Evolutionary conservation across 2,329 filamentous ascomycete species (phyloP).

Genomic region (Fusarium sp.): DNA sequence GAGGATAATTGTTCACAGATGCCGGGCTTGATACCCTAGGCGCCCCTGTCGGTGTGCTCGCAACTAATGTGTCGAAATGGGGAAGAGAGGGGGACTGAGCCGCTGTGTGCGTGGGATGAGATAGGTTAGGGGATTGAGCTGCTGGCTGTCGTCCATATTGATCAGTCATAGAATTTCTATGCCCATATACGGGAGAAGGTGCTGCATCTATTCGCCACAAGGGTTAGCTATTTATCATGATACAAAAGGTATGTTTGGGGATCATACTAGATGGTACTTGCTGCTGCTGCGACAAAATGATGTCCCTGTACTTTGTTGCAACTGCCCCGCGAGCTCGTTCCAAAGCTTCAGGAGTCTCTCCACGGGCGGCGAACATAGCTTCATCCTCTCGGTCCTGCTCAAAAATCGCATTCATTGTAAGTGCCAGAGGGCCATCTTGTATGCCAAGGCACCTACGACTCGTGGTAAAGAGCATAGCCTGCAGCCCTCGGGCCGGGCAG

Average conservation of each 20-base stretch:
- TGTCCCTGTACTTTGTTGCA: conserved; percentile 23
- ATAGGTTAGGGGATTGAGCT: conserved; percentile 22
- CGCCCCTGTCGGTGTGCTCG: conserved; percentile 1
- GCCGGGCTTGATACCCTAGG: conserved; percentile 21
- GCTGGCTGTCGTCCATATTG: conserved; percentile 21
- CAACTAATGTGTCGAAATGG: conserved; percentile 20
- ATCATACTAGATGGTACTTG: conserved; percentile 33
- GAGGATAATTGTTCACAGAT: conserved; percentile 8
- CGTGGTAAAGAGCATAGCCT: conserved; percentile 51
- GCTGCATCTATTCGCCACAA: conserved; percentile 21
- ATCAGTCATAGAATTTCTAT: conserved; percentile 9
- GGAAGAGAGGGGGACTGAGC: conserved; percentile 16
- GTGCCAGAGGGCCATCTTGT: conserved; percentile 34
- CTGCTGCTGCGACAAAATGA: conserved; percentile 23
- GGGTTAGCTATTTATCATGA: conserved; percentile 23
- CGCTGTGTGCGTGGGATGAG: conserved; percentile 8
- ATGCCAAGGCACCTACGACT: conserved; percentile 50
- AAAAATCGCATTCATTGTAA: conserved; percentile 46
- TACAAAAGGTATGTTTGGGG: background rate
- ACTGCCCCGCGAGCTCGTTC: conserved; percentile 20
- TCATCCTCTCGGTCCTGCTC: conserved; percentile 47
- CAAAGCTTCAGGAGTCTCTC: conserved; percentile 22
- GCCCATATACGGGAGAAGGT: conserved; percentile 27
- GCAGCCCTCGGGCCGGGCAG: conserved; percentile 49
- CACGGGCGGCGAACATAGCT: conserved; percentile 11